Base-by-base conservation (phyloP, 2,329 filamentous ascomycete genomes). In the Stemphylium lycopersici region DNA sequence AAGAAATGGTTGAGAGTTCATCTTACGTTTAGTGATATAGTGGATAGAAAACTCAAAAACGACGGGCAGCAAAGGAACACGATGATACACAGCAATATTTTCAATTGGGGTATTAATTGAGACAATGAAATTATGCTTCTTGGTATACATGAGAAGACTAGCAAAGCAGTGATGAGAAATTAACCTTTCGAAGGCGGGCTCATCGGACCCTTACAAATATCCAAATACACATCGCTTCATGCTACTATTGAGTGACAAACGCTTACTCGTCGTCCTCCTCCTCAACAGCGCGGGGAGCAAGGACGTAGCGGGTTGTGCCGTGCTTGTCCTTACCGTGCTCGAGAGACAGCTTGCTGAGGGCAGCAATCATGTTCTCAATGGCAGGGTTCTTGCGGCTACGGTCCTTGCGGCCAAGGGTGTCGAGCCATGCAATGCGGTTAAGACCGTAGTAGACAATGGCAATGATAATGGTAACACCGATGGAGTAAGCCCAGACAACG, bases 321-420 rank as follows among this genome's bases (percentile, higher is more conserved):
- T 78, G 68, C 65, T 79, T 79, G 65, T 84, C 82, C 45, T 68
- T 72, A 70, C 84, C 82, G 73, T 87, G 83, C 76, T 84, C 81
- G 63, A 87, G 73, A 32, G 84, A 83, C 59, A 88, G 77, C 79
- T 87, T 87, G 78, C 83, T 84, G 57, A 88, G 80, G 61, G 85
- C 84, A 43, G 80, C 81, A 65, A 88, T 82, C 75, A 87, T 84
- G 77, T 88, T 87, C 81, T 88, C 85, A 72, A 87, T 83, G 58
- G 83, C 78, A 58, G 84, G 86, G 71, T 88, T 84, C 77, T 84
- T 83, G 67, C 79, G 76, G 69, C 78, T 82, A 64, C 86, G 82
- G 76, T 85, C 81, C 78, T 85, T 83, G 71, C 86, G 83, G 56
- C 86, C 86, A 31, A 88, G 80, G 70, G 87, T 81, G 70, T 85